Evolutionary conservation across 148 eudicot genomes (phyloP), one percentile per base, ranked within the genome.

Genomic region (Salicornia ramosissima): DNA sequence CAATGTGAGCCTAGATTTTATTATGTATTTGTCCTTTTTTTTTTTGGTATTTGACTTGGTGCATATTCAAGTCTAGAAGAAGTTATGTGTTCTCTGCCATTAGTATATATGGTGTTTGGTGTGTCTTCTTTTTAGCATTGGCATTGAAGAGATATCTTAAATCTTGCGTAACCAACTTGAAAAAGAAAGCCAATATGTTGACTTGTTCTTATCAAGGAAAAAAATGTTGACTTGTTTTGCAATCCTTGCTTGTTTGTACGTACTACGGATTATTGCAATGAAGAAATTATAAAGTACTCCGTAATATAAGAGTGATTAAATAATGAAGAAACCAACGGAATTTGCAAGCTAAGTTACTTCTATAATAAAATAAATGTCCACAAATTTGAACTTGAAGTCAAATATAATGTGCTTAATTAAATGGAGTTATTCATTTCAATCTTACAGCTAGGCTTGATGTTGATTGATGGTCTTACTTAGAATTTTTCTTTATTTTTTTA

Each of bases 101-200:
- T 42, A 15, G 42, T 40, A 30, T 30, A 1, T 18, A n/a, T n/a
- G n/a, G n/a, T n/a, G n/a, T n/a, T n/a, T n/a, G n/a, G n/a, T n/a
- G n/a, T n/a, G n/a, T n/a, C 30, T 18, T 26, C 29, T 11, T 8
- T 6, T 61, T 36, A 39, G 10, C 46, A 2, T 46, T 31, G 55
- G 6, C 30, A 51, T 22, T n/a, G 45, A 4, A 42, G 50, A 11
- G 6, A 31, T 30, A 36, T 36, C 40, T n/a, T n/a, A n/a, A n/a
- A 36, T 70, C 53, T 45, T 24, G 69, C 74, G 42, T 25, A 76
- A 47, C 59, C 19, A 56, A 46, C 45, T 56, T 34, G 71, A 64
- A 60, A 47, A 47, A 14, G 15, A 46, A 45, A 43, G 24, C 50
- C n/a, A 21, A 22, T 31, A 11, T 5, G 31, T 60, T 47, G 58